Percentiles rank a stretch among this genome's conserved stretches.
Evolutionary conservation across 139 green algal species (phyloP).

Genomic region (Chlamydomonas sphaeroides): DNA sequence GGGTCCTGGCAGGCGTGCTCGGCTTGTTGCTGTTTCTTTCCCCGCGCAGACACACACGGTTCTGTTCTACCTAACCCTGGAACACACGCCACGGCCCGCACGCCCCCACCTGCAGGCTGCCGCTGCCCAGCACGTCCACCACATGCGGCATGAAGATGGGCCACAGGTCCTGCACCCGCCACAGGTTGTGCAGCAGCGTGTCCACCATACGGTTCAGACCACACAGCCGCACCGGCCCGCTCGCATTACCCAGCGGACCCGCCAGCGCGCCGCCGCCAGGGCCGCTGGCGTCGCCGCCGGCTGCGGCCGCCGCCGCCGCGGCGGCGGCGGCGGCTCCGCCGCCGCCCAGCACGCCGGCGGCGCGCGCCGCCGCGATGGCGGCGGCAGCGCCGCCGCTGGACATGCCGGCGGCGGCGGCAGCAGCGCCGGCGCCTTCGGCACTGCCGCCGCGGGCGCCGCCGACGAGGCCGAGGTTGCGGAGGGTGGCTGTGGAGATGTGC

Average conservation of each 20-base stretch:
- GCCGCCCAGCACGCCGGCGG: background rate
- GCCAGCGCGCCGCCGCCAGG: background rate
- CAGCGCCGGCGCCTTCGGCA: background rate
- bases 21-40: too few relatives aligned
- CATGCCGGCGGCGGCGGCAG: background rate
- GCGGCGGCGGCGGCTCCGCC: background rate
- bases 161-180: conserved; percentile 80
- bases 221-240: conserved; percentile 56
- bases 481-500: conserved; percentile 49
- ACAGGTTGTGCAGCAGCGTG: conserved; percentile 74
- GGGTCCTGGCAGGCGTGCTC: too few relatives aligned
- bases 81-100: too few relatives aligned
- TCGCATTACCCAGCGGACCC: background rate
- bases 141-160: conserved; percentile 82
- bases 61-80: too few relatives aligned
- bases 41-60: too few relatives aligned
- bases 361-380: background rate
- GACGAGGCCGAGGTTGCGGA: background rate
- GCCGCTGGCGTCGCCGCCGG: background rate
- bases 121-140: conserved; percentile 71
- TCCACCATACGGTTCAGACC: conserved; percentile 81
- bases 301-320: background rate
- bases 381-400: background rate
- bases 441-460: too few relatives aligned
- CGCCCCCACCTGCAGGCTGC: conserved; percentile 31